Conservation (phyloP, 1,284 basidiomycete genomes). For the Rhodotorula sp. region DNA sequence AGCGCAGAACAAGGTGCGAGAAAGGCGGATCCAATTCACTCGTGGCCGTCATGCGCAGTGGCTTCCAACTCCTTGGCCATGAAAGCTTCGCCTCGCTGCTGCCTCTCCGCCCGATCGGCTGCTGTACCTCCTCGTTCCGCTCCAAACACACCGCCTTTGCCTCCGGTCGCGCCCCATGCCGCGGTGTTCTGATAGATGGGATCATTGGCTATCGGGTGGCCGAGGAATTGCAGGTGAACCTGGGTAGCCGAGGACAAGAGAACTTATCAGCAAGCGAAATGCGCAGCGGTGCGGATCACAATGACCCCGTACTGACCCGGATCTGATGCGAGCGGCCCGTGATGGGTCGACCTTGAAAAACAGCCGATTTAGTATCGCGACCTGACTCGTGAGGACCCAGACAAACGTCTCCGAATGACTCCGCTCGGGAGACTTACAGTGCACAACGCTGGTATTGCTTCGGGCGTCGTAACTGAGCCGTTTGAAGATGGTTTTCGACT, state of each 20-base stretch:
- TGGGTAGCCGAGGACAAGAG: slow-evolving; percentile 72
- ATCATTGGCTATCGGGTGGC: slow-evolving; percentile 75
- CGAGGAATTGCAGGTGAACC: slow-evolving; percentile 93
- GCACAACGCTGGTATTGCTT: slow-evolving; percentile 83
- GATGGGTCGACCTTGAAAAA: slow-evolving; percentile 57
- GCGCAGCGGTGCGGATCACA: neutral
- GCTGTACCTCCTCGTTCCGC: slow-evolving; percentile 17
- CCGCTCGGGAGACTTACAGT: slow-evolving; percentile 55
- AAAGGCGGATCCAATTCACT: no score
- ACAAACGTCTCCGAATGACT: no score
- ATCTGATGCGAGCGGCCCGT: slow-evolving; percentile 69
- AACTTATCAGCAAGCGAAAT: neutral
- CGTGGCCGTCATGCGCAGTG: no score
- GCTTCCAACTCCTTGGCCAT: neutral
- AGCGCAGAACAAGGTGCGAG: no score
- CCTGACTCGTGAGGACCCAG: no score
- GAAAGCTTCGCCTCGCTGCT: neutral
- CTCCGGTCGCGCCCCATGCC: slow-evolving; percentile 78
- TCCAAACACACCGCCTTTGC: slow-evolving; percentile 64
- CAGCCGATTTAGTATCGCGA: neutral
- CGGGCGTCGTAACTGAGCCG: slow-evolving; percentile 77
- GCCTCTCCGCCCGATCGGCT: slow-evolving; percentile 4
- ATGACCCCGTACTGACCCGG: slow-evolving; percentile 12
- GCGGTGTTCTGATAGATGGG: slow-evolving; percentile 60
- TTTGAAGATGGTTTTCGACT: slow-evolving; percentile 86